These are phyloP conservation scores for Gonium pectorale DNA, from an alignment of 139 green algal species.

Conservation along the genomic window DNA sequence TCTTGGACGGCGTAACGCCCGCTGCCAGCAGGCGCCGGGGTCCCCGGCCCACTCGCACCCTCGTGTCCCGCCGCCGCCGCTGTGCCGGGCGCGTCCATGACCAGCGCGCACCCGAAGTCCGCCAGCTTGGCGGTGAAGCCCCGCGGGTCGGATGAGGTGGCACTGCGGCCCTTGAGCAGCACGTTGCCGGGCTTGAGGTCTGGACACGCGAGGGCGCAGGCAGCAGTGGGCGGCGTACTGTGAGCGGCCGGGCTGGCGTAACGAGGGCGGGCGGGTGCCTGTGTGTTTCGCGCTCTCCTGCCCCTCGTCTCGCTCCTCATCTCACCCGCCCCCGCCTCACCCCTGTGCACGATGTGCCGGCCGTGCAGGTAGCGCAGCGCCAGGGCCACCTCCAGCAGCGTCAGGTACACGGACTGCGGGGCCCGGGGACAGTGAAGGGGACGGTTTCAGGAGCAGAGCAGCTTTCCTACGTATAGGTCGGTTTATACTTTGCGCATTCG, in stretches of 20 bases:
- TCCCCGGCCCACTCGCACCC: not conserved
- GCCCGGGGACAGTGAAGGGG: not conserved
- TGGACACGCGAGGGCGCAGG: not conserved
- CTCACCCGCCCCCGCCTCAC: not conserved
- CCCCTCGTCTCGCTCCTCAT: too few relatives aligned
- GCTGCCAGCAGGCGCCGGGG: not conserved
- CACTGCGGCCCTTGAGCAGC: slow-evolving; percentile 3
- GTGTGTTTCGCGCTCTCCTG: not conserved
- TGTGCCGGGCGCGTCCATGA: not conserved
- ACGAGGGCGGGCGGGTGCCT: too few relatives aligned
- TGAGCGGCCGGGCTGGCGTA: not conserved
- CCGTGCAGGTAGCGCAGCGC: slow-evolving; percentile 25
- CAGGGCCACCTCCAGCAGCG: slow-evolving; percentile 37
- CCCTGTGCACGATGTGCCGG: slow-evolving; percentile 17
- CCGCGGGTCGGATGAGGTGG: not conserved
- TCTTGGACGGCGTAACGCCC: not conserved
- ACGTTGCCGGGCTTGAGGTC: slow-evolving; percentile 36
- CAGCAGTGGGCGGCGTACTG: not conserved
- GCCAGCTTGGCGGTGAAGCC: slow-evolving; percentile 22
- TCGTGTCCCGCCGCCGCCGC: not conserved
- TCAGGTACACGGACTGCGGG: slow-evolving; percentile 18
- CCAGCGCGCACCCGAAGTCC: slow-evolving; percentile 19
- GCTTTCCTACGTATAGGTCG: not conserved
- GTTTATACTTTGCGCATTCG: too few relatives aligned
- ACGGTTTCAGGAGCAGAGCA: not conserved